Conservation (phyloP, 2,329 filamentous ascomycete species). For the Nothomitra cinnamomea region DNA sequence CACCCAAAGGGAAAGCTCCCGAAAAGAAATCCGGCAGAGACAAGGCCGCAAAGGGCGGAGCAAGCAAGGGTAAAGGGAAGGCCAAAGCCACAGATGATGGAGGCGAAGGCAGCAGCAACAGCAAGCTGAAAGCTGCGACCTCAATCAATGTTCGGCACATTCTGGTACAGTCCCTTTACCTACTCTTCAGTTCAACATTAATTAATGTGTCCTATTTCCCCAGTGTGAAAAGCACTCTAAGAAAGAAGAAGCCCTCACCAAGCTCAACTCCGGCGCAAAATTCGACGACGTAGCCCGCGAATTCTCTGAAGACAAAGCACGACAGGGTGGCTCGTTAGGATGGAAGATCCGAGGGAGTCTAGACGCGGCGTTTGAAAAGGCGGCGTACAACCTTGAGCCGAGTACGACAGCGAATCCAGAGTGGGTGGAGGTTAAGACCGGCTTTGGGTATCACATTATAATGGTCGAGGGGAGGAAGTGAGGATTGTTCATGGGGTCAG, state of each 20-base stretch:
- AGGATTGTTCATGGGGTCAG: slow-evolving; percentile 4
- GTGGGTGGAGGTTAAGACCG: slow-evolving; percentile 54
- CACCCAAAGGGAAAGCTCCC: slow-evolving; percentile 23
- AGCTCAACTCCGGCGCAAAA: slow-evolving; percentile 47
- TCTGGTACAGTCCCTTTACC: slow-evolving; percentile 27
- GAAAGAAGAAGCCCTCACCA: slow-evolving; percentile 57
- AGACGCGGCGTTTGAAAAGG: slow-evolving; percentile 52
- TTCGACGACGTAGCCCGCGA: slow-evolving; percentile 60
- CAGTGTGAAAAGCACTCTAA: slow-evolving; percentile 60
- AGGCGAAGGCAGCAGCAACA: slow-evolving; percentile 19
- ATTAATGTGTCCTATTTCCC: not conserved
- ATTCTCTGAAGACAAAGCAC: slow-evolving; percentile 62
- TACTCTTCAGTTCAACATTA: not conserved
- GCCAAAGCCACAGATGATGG: slow-evolving; percentile 22
- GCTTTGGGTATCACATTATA: slow-evolving; percentile 63
- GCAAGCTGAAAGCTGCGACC: slow-evolving; percentile 43
- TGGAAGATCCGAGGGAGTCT: slow-evolving; percentile 55
- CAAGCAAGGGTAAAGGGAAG: slow-evolving; percentile 24
- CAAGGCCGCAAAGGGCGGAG: slow-evolving; percentile 17
- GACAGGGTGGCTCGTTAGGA: slow-evolving; percentile 51
- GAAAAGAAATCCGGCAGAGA: slow-evolving; percentile 22
- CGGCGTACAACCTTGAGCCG: slow-evolving; percentile 50
- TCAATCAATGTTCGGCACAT: slow-evolving; percentile 62
- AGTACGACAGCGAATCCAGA: slow-evolving; percentile 49
- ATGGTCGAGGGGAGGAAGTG: slow-evolving; percentile 55